phyloP scores from a whole-genome alignment of 345 rosid genomes.

The Limnanthes douglasii region DNA sequence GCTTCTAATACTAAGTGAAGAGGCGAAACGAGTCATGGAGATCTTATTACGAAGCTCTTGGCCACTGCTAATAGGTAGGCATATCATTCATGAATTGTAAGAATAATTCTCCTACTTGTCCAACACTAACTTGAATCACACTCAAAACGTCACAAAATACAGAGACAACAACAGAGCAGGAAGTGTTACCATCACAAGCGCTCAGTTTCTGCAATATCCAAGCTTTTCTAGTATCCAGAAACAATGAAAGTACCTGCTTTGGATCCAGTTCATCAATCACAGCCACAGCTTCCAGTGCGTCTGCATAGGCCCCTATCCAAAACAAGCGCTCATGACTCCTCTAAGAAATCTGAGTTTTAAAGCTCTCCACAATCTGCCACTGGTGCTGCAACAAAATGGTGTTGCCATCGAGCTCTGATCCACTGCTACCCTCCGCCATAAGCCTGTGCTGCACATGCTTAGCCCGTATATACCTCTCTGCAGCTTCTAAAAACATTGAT shows the following conservation, averaged over 20 bases:
- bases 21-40: too few species aligned
- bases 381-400: conserved; percentile 72
- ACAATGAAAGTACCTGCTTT: conserved; percentile 40
- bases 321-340: conserved; percentile 74
- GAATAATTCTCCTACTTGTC: conserved; percentile 88
- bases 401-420: conserved; percentile 26
- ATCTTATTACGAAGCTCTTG: too few species aligned
- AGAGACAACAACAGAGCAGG: conserved; percentile 25
- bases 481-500: conserved; percentile 80
- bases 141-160: conserved; percentile 63
- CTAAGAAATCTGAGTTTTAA: conserved; percentile 89
- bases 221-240: conserved; percentile 63
- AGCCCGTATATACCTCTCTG: conserved; percentile 67
- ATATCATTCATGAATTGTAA: conserved; percentile 78
- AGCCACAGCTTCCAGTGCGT: conserved; percentile 76
- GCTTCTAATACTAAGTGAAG: too few species aligned
- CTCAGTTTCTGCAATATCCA: conserved; percentile 69
- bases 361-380: conserved; percentile 96
- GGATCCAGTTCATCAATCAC: conserved; percentile 82
- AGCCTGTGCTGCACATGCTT: conserved; percentile 60
- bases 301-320: conserved; percentile 63
- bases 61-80: too few species aligned
- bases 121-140: conserved; percentile 66
- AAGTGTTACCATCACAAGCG: conserved; percentile 21
- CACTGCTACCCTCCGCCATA: conserved; percentile 9